Evolutionary conservation across 768 basidiomycete genomes (phyloP).

Genomic region (Austroboletus eburneus): DNA sequence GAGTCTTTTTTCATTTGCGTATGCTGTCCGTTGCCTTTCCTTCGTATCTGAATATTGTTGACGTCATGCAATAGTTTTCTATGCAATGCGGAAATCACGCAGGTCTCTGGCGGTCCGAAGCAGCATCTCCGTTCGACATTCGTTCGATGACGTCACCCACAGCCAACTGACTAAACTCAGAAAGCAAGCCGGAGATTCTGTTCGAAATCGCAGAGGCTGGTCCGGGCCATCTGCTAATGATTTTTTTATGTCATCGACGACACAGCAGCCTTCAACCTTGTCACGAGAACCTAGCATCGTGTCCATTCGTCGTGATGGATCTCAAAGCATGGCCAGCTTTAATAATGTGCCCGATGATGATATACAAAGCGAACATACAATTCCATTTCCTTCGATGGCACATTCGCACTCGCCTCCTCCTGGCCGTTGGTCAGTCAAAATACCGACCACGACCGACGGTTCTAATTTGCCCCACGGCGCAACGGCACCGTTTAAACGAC

Average conservation of each 20-base stretch:
- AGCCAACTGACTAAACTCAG: slow-evolving; percentile 15
- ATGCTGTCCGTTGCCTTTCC: slow-evolving; percentile 46
- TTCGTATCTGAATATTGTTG: slow-evolving; percentile 3
- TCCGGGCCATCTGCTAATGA: slow-evolving; percentile 22
- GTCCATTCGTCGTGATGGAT: background rate
- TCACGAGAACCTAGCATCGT: slow-evolving; percentile 6
- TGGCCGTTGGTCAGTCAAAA: slow-evolving; percentile 12
- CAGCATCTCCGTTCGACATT: slow-evolving; percentile 49
- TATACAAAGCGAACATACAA: background rate
- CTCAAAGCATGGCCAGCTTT: background rate
- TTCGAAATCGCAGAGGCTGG: slow-evolving; percentile 33
- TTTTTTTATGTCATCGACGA: background rate
- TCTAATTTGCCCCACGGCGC: slow-evolving; percentile 4
- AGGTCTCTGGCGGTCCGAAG: slow-evolving; percentile 49
- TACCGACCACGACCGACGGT: slow-evolving; percentile 10
- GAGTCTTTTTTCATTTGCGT: slow-evolving; percentile 56
- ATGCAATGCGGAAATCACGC: slow-evolving; percentile 52
- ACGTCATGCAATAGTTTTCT: slow-evolving; percentile 39
- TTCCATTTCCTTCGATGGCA: slow-evolving; percentile 5
- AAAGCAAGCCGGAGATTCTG: slow-evolving; percentile 3
- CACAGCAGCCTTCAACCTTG: background rate
- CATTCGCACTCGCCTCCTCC: slow-evolving; percentile 3
- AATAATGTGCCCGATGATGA: background rate
- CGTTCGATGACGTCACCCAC: slow-evolving; percentile 36
- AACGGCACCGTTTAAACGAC: slow-evolving; percentile 7